These are phyloP conservation scores for Globisporangium irregulare DNA, from an alignment of 352 stramenopile genomes.

Conservation along the genomic window DNA sequence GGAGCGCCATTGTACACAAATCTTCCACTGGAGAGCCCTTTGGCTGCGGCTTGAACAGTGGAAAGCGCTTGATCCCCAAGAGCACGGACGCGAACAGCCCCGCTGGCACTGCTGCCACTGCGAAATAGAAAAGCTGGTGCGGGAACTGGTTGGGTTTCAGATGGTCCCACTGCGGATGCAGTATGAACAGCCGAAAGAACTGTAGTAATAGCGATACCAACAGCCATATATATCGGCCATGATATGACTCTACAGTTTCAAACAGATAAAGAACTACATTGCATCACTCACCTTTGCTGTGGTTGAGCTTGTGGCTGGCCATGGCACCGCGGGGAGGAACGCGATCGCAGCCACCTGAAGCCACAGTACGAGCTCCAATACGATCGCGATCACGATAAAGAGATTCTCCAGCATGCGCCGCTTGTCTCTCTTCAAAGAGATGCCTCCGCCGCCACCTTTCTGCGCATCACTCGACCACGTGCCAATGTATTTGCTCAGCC, in stretches of 20 bases:
- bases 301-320: constrained; percentile 30
- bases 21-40: constrained; percentile 42
- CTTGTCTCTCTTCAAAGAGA: constrained; percentile 22
- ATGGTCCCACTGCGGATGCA: constrained; percentile 54
- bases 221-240: no score
- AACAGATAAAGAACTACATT: not conserved
- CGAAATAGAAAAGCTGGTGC: constrained; percentile 35
- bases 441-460: constrained; percentile 13
- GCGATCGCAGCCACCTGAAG: constrained; percentile 42
- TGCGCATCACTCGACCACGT: constrained; percentile 34
- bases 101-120: constrained; percentile 35
- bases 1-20: constrained; percentile 41
- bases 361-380: constrained; percentile 47
- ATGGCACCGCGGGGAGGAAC: constrained; percentile 56
- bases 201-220: constrained; percentile 1
- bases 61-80: constrained; percentile 46
- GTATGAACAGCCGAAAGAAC: constrained; percentile 34
- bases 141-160: constrained; percentile 32
- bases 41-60: constrained; percentile 65
- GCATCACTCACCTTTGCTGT: constrained; percentile 24
- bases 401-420: constrained; percentile 27
- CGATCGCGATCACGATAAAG: constrained; percentile 26
- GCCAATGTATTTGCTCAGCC: constrained; percentile 21
- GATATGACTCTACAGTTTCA: no score
- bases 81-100: constrained; percentile 28